Base-by-base conservation (phyloP, 352 stramenopile species). In the Phytophthora cryptogea region DNA sequence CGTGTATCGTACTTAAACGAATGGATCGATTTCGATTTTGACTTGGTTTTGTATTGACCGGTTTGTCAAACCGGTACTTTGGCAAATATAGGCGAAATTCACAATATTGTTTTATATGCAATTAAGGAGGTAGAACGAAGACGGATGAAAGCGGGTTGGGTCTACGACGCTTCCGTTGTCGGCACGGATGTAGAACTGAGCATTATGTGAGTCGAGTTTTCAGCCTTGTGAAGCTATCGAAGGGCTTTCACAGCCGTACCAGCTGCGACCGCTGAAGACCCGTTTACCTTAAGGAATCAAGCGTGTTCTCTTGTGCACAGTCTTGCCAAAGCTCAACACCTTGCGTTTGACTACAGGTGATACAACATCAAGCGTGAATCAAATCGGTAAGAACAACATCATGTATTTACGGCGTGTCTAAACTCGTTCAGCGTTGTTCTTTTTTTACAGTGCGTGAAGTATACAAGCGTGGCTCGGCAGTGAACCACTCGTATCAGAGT, bases 321-420 rank as follows among this genome's bases (percentile, higher is more conserved):
- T 23, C n/a, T 45, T 0, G n/a, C 6, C 40, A 35, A 13, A 8
- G 39, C 13, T 45, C n/a, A 45, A 16, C 39, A 28, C 44, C n/a
- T 54, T 35, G 31, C 33, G 35, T 33, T 63, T 59, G 14, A 30
- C 52, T 4, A 41, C 52, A 23, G 39, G 13, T 1, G 30, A 59
- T 5, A 7, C 28, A 1, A 13, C 52, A 13, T 51, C 40, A 10
- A 59, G 41, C 23, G n/a, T 31, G 31, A 59, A 51, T 1, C 39
- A 30, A 7, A 9, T 44, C 28, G 52, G 41, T 51, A 59, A 51
- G 41, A 59, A 59, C 20, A 59, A 9, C 52, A 59, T 52, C 52
- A 59, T 45, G 41, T 27, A 59, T 16, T 30, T 27, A 28, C 41
- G 7, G 31, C 31, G 40, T 59, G 41, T 52, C 52, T 51, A 27